phyloP scores from a whole-genome alignment of 78 protist species.

The Dictyostelium intermedium region DNA sequence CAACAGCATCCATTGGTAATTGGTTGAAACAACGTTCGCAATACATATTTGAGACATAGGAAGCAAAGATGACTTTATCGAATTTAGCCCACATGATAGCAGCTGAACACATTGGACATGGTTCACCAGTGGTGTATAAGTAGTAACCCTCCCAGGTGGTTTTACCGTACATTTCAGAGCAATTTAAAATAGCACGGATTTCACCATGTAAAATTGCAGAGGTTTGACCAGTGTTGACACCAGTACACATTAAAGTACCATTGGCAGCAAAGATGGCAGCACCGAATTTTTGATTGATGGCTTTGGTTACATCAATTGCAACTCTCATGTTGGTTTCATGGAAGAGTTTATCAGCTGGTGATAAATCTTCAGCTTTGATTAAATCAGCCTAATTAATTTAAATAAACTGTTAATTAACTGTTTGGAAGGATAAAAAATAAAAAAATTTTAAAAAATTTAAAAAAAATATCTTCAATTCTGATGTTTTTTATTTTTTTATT shows the following conservation, averaged over 20 bases:
- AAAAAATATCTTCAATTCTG: too few relatives aligned
- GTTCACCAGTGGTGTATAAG: conserved; percentile 33
- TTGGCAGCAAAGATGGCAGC: conserved; percentile 2
- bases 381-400: background rate
- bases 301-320: conserved; percentile 28
- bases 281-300: conserved; percentile 12
- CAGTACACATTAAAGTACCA: conserved; percentile 23
- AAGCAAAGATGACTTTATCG: conserved; percentile 12
- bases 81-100: conserved; percentile 32
- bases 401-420: background rate
- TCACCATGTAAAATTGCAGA: conserved; percentile 40
- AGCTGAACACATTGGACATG: background rate
- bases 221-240: background rate
- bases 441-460: background rate
- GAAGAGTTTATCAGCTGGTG: background rate
- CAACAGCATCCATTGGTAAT: conserved; percentile 38
- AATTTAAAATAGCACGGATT: conserved; percentile 37
- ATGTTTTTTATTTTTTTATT: too few relatives aligned
- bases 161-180: background rate
- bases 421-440: background rate
- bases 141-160: conserved; percentile 12
- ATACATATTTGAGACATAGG: conserved; percentile 28
- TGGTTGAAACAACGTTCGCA: conserved; percentile 60
- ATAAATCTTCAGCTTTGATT: background rate
- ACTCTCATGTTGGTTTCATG: conserved; percentile 45